A percentile compares a stretch with the other conserved stretches of the same genome.
phyloP scores from a whole-genome alignment of 2,329 filamentous ascomycete species.

The Biscogniauxia mediterranea region DNA sequence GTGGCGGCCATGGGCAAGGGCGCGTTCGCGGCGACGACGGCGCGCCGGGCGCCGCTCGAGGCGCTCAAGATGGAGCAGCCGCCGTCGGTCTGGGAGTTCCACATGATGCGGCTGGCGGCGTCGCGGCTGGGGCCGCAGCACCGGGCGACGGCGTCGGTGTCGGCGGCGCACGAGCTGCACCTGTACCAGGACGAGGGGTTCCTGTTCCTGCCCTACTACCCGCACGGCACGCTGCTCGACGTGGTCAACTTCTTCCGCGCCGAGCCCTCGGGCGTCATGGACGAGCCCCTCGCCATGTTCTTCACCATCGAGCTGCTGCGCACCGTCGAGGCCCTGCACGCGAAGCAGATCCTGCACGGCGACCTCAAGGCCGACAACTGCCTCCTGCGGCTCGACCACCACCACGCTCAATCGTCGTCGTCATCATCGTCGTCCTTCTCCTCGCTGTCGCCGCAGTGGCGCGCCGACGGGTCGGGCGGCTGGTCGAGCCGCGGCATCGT shows the following conservation, averaged over 20 bases:
- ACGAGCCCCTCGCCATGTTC: slow-evolving; percentile 92
- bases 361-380: slow-evolving; percentile 97
- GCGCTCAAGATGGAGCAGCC: slow-evolving; percentile 94
- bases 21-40: slow-evolving; percentile 49
- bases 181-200: slow-evolving; percentile 89
- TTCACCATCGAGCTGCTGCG: slow-evolving; percentile 89
- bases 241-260: slow-evolving; percentile 82
- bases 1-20: slow-evolving; percentile 59
- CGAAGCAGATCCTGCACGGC: slow-evolving; percentile 78
- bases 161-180: slow-evolving; percentile 86
- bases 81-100: slow-evolving; percentile 90
- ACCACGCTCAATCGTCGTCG: too few relatives aligned
- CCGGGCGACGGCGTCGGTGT: slow-evolving; percentile 73
- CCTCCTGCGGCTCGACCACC: slow-evolving; percentile 73
- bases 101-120: slow-evolving; percentile 85
- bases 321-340: slow-evolving; percentile 83
- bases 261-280: slow-evolving; percentile 73
- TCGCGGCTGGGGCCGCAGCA: slow-evolving; percentile 68
- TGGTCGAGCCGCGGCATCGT: slow-evolving; percentile 80
- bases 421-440: too few relatives aligned
- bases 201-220: slow-evolving; percentile 80
- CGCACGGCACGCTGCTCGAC: slow-evolving; percentile 91
- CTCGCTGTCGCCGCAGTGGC: slow-evolving; percentile 56
- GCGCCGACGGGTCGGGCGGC: slow-evolving; percentile 68
- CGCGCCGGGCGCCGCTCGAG: slow-evolving; percentile 62